These are phyloP conservation scores for Papiliotrema fonsecae DNA, from an alignment of 1,284 basidiomycete genomes.

Conservation along the genomic window DNA sequence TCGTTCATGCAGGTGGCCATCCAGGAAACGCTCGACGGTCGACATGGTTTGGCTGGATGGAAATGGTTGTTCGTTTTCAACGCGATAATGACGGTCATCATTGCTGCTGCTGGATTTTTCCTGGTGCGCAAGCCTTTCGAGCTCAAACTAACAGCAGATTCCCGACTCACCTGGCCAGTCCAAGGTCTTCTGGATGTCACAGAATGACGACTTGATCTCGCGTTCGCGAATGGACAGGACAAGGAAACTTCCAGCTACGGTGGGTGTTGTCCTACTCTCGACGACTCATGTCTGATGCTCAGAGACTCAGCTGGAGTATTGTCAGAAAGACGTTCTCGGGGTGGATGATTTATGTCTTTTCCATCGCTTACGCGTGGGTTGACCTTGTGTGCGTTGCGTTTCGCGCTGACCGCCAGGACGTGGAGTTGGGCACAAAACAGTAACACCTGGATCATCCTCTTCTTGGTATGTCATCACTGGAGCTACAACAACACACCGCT, in stretches of 20 bases:
- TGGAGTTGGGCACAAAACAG: conserved; percentile 19
- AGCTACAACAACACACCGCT: neutral
- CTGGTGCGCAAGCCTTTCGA: conserved; percentile 8
- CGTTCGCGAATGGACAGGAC: conserved; percentile 17
- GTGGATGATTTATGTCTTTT: conserved; percentile 21
- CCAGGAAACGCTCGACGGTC: conserved; percentile 50
- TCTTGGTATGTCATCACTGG: conserved; percentile 9
- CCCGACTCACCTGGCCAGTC: conserved; percentile 19
- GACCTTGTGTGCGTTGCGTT: neutral
- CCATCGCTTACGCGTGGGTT: conserved; percentile 13
- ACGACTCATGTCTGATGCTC: neutral
- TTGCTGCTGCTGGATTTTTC: conserved; percentile 22
- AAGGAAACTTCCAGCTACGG: conserved; percentile 18
- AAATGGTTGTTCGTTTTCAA: conserved; percentile 45
- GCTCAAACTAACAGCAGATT: conserved; percentile 5
- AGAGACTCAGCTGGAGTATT: conserved; percentile 4
- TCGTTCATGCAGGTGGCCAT: conserved; percentile 44
- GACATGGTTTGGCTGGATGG: conserved; percentile 52
- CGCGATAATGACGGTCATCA: conserved; percentile 29
- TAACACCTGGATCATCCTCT: conserved; percentile 29
- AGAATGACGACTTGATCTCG: conserved; percentile 18
- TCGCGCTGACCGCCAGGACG: conserved; percentile 5
- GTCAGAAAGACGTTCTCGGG: conserved; percentile 11
- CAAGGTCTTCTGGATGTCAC: conserved; percentile 21
- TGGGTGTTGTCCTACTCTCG: conserved; percentile 4